Evolutionary conservation across 2,329 filamentous ascomycete genomes (phyloP), one percentile per base, ranked within the genome.

Genomic region (Raffaelea ambrosiae): DNA sequence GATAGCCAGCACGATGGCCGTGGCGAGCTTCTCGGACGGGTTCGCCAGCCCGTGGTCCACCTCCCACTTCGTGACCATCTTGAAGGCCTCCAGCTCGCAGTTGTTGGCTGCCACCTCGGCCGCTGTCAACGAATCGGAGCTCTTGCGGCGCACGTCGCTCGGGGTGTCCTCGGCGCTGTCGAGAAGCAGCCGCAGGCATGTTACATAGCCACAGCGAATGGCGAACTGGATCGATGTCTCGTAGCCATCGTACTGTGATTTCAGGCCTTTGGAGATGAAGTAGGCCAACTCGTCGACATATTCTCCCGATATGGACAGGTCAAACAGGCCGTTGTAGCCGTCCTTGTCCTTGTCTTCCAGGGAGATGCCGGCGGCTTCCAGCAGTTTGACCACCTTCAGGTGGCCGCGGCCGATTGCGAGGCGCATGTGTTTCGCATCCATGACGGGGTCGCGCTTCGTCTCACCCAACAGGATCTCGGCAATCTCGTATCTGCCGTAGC

Each of bases 141-240:
- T 31, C 20, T 43, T 39, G 4, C 48, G 48, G 3, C n/a, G 20
- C 22, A 49, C 31, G 3, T 49, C 23, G 2, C 23, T 31, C n/a
- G 39, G 20, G 16, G 36, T 40, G 21, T 16, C 3, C 7, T n/a
- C 33, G 31, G 7, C 31, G 20, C 29, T 39, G 3, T 20, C 18
- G 14, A 44, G 39, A 21, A 49, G 40, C 38, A 46, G 1, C 5
- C 43, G 39, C 4, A 49, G 48, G 11, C 20, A 20, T 5, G n/a
- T 5, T 4, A 45, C n/a, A 14, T 31, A 14, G 11, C 44, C 44
- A 13, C 29, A 23, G 3, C 48, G 39, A 9, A 43, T 31, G 4
- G 48, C 48, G 19, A 43, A 49, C 5, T 49, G 48, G 31, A 49
- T 49, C 21, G 48, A 46, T 18, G 43, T 49, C 40, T 49, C 48